A percentile compares a stretch with the other conserved stretches of the same genome.
These are phyloP conservation scores for Xylona heveae DNA, from an alignment of 495 filamentous ascomycete species.

Conservation along the genomic window DNA sequence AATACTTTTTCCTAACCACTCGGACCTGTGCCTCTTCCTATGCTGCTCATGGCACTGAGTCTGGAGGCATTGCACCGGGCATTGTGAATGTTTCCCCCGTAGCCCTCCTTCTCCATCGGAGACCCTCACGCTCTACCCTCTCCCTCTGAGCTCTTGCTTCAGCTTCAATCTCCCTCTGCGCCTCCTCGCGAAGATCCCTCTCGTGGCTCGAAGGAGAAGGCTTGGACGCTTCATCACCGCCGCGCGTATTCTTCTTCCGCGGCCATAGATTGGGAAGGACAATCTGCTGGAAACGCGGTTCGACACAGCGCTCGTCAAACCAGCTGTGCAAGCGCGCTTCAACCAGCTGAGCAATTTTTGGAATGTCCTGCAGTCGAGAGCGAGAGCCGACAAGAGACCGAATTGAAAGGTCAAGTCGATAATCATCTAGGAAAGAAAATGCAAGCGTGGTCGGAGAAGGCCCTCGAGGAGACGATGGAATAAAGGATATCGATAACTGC, in stretches of 20 bases:
- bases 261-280: slow-evolving; percentile 89
- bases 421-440: slow-evolving; percentile 90
- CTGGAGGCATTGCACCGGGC: slow-evolving; percentile 13
- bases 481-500: slow-evolving; percentile 63
- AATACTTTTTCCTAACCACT: too few species aligned
- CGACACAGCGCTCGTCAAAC: slow-evolving; percentile 93
- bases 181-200: slow-evolving; percentile 21
- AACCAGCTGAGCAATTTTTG: slow-evolving; percentile 89
- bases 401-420: slow-evolving; percentile 79
- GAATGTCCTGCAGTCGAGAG: slow-evolving; percentile 79
- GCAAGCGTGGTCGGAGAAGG: slow-evolving; percentile 58
- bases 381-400: slow-evolving; percentile 82
- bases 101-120: slow-evolving; percentile 9
- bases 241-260: slow-evolving; percentile 61
- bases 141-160: slow-evolving; percentile 16
- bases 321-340: slow-evolving; percentile 80
- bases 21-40: too few species aligned
- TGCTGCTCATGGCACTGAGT: too few species aligned
- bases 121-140: slow-evolving; percentile 8
- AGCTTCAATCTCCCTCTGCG: slow-evolving; percentile 21
- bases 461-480: slow-evolving; percentile 31
- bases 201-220: too few species aligned
- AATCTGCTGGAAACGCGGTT: slow-evolving; percentile 90
- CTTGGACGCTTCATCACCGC: slow-evolving; percentile 33
- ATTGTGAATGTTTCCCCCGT: slow-evolving; percentile 11